Percentiles rank a stretch among this genome's conserved stretches.
These are phyloP conservation scores for Botrytis tulipae DNA, from an alignment of 2,329 filamentous ascomycete species.

Conservation along the genomic window DNA sequence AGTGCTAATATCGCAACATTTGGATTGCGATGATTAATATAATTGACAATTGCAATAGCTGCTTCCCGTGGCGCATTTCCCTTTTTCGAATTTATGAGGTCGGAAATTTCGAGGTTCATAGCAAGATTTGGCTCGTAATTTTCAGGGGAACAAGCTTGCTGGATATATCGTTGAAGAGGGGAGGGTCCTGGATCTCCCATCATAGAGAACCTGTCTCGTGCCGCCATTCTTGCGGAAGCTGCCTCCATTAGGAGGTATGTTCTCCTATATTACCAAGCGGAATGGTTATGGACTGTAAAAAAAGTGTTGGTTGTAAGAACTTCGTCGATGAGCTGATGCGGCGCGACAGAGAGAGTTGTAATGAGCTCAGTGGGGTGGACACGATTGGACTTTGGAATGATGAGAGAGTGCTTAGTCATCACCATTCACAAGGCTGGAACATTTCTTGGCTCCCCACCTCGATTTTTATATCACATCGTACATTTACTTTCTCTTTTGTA, in stretches of 20 bases:
- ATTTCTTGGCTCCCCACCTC: conserved; percentile 13
- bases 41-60: conserved; percentile 86
- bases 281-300: not conserved
- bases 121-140: conserved; percentile 98
- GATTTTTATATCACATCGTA: conserved; percentile 8
- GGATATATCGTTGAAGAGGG: conserved; percentile 91
- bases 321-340: conserved; percentile 10
- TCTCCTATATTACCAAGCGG: conserved; percentile 25
- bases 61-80: conserved; percentile 93
- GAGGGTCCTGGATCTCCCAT: conserved; percentile 76
- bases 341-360: conserved; percentile 6
- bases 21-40: conserved; percentile 94
- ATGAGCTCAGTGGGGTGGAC: conserved; percentile 19
- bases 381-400: conserved; percentile 18
- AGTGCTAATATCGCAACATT: conserved; percentile 91
- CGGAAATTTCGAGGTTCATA: conserved; percentile 91
- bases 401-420: conserved; percentile 15
- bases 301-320: not conserved
- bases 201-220: conserved; percentile 88
- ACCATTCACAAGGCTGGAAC: conserved; percentile 10
- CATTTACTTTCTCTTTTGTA: not conserved
- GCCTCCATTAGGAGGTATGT: conserved; percentile 69
- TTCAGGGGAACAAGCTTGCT: conserved; percentile 92
- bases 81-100: conserved; percentile 97
- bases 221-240: conserved; percentile 89